Percentiles rank a stretch among this genome's conserved stretches.
phyloP scores from a whole-genome alignment of 768 basidiomycete genomes.

The Phallus indusiatus region DNA sequence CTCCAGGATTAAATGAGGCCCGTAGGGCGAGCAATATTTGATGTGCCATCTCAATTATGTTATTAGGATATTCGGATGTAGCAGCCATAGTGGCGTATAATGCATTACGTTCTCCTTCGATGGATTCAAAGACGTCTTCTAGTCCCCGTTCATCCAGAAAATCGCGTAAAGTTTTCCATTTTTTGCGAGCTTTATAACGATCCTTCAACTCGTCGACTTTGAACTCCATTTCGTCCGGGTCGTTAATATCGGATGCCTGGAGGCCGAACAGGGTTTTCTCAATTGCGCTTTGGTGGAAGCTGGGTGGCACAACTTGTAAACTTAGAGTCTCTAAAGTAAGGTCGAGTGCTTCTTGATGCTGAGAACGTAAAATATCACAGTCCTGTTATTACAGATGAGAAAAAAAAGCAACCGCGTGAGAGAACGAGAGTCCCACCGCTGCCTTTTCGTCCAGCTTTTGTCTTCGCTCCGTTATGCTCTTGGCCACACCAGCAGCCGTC shows the following conservation, averaged over 20 bases:
- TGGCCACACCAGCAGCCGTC: slow-evolving; percentile 56
- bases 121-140: slow-evolving; percentile 62
- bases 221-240: neutral
- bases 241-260: slow-evolving; percentile 38
- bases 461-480: slow-evolving; percentile 66
- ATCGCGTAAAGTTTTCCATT: slow-evolving; percentile 77
- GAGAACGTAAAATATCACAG: slow-evolving; percentile 59
- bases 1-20: neutral
- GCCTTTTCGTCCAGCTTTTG: slow-evolving; percentile 49
- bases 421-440: slow-evolving; percentile 33
- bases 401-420: neutral
- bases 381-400: slow-evolving; percentile 32
- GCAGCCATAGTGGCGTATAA: slow-evolving; percentile 42
- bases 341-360: slow-evolving; percentile 57
- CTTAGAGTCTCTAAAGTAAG: slow-evolving; percentile 63
- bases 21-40: neutral
- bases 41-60: neutral
- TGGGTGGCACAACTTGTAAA: slow-evolving; percentile 63
- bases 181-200: slow-evolving; percentile 33
- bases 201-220: neutral
- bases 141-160: slow-evolving; percentile 80
- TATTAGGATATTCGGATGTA: slow-evolving; percentile 3
- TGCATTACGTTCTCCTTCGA: slow-evolving; percentile 58
- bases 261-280: slow-evolving; percentile 75
- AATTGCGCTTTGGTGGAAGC: slow-evolving; percentile 57